Conservation (phyloP, 176 grass and related monocot genomes). For the Echinochloa phyllopogon region DNA sequence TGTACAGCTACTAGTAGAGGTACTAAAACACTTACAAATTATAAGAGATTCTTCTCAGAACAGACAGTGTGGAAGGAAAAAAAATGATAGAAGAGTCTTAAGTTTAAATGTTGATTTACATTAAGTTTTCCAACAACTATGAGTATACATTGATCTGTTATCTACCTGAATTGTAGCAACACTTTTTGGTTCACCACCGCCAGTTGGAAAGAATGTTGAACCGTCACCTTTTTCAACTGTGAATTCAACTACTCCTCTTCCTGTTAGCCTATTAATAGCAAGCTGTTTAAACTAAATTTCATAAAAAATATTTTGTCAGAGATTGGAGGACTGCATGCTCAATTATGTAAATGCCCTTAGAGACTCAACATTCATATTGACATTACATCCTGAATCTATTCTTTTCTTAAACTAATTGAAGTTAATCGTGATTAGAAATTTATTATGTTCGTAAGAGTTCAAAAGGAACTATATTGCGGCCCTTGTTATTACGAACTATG, state of each 20-base stretch:
- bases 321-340: constrained; percentile 10
- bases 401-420: constrained; percentile 1
- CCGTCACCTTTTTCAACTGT: constrained; percentile 91
- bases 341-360: not conserved
- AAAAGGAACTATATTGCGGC: not conserved
- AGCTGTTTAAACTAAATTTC: constrained; percentile 48
- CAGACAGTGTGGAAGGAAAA: not conserved
- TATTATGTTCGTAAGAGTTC: not conserved
- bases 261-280: constrained; percentile 75
- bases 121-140: not conserved
- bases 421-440: not conserved
- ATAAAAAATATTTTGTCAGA: constrained; percentile 34
- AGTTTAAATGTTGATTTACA: not conserved
- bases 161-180: constrained; percentile 85
- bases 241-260: constrained; percentile 93
- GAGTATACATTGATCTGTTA: constrained; percentile 21
- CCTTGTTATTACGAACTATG: not conserved
- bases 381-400: not conserved
- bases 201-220: constrained; percentile 83
- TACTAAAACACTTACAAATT: not conserved
- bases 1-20: constrained; percentile 16
- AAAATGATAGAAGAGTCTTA: not conserved
- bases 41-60: constrained; percentile 19
- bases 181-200: constrained; percentile 83
- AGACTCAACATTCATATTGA: not conserved